A percentile compares a stretch with the other conserved stretches of the same genome.
phyloP scores from a whole-genome alignment of 2,329 filamentous ascomycete genomes.

The Acrocalymma vagum region DNA sequence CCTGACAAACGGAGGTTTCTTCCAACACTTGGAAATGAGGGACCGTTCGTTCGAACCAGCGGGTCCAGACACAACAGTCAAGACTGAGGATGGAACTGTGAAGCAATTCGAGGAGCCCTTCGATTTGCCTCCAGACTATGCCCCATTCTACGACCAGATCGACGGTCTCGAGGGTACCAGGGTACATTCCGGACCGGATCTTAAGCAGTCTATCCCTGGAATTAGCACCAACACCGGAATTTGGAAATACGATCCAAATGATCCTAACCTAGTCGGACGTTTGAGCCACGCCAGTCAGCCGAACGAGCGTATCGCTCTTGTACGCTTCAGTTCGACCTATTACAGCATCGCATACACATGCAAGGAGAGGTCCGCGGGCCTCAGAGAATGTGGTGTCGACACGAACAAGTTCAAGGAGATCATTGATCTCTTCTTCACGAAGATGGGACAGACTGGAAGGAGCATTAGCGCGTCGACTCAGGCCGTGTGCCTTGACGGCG shows the following conservation, averaged over 20 bases:
- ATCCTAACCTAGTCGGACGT: too few relatives aligned
- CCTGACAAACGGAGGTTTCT: conserved; percentile 2
- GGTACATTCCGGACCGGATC: background rate
- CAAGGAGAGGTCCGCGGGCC: too few relatives aligned
- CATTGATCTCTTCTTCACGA: conserved; percentile 3
- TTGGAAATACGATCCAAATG: conserved; percentile 6
- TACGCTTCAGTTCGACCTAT: background rate
- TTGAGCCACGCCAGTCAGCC: background rate
- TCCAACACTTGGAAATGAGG: background rate
- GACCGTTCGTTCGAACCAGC: background rate
- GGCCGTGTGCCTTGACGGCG: conserved; percentile 11
- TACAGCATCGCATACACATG: conserved; percentile 1
- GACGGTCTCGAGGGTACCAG: background rate
- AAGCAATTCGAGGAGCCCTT: background rate
- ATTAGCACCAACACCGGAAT: background rate
- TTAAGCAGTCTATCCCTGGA: background rate
- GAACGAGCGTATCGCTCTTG: conserved; percentile 5
- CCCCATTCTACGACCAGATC: background rate
- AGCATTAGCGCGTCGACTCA: conserved; percentile 4
- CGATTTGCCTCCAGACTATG: background rate
- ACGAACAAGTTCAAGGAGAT: conserved; percentile 4
- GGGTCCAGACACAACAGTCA: too few relatives aligned
- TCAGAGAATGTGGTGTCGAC: background rate
- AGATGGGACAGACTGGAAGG: conserved; percentile 7
- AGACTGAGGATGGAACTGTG: too few relatives aligned